Evolutionary conservation across 805 yeast species (phyloP).

Genomic region (Zygosaccharomyces bisporus): DNA sequence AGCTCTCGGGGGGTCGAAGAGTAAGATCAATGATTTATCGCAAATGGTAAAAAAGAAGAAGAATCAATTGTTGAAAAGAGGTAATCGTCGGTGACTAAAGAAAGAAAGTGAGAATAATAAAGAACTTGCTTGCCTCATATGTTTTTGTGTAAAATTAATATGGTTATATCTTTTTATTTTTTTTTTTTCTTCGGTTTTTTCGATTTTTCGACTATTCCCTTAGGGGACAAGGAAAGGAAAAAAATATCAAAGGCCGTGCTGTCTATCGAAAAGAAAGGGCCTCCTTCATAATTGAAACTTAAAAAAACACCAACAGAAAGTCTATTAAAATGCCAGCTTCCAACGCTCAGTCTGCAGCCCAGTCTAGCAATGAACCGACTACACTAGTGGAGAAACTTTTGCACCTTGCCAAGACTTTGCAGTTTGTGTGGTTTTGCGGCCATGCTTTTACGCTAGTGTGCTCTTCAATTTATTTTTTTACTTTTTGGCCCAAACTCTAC

Average conservation of each 20-base stretch:
- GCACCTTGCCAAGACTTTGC: constrained; percentile 44
- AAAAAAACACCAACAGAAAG: background rate
- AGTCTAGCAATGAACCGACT: background rate
- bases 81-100: background rate
- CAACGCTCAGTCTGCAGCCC: background rate
- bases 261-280: background rate
- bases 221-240: background rate
- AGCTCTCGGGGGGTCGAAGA: constrained; percentile 19
- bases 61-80: background rate
- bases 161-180: background rate
- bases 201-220: background rate
- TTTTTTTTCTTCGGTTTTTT: background rate
- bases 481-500: constrained; percentile 49
- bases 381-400: constrained; percentile 13
- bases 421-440: constrained; percentile 75
- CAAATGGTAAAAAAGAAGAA: constrained; percentile 56
- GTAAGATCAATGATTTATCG: constrained; percentile 56
- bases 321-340: constrained; percentile 4
- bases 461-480: constrained; percentile 38
- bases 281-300: too few species aligned
- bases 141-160: background rate
- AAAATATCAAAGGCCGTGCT: background rate
- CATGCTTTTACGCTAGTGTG: constrained; percentile 47
- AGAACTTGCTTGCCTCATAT: background rate
- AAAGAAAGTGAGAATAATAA: background rate